Percentiles rank a stretch among this genome's conserved stretches.
phyloP scores from a whole-genome alignment of 306 rosid genomes.

The Citrullus colocynthis region DNA sequence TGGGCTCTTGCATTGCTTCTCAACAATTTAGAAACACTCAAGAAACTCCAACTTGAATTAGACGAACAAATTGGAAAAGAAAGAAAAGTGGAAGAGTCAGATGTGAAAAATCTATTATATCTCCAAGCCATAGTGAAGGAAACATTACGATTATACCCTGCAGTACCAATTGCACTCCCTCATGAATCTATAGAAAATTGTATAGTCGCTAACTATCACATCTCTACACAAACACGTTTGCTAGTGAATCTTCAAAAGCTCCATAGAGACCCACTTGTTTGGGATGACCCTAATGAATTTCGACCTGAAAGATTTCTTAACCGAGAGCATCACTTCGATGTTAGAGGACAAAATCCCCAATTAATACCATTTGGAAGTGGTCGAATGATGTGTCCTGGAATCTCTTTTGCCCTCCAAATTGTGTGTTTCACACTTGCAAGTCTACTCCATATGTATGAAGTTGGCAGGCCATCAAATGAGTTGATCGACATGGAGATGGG shows the following conservation, averaged over 20 bases:
- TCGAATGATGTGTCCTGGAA: constrained; percentile 25
- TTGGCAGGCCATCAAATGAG: neutral
- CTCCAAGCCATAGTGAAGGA: constrained; percentile 20
- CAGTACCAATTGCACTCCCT: constrained; percentile 8
- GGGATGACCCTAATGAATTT: constrained; percentile 17
- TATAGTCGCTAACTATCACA: constrained; percentile 9
- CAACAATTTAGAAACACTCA: neutral
- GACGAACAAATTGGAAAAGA: constrained; percentile 7
- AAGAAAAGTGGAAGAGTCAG: constrained; percentile 15
- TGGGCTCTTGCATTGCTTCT: constrained; percentile 9
- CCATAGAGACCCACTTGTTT: constrained; percentile 19
- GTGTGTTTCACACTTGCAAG: constrained; percentile 10
- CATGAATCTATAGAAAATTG: constrained; percentile 17
- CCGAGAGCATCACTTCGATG: neutral
- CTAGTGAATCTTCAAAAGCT: constrained; percentile 13
- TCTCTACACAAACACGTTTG: constrained; percentile 12
- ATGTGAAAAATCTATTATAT: constrained; percentile 11
- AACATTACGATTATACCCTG: constrained; percentile 20
- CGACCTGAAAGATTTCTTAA: constrained; percentile 18
- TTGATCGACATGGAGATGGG: constrained; percentile 21
- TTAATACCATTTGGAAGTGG: constrained; percentile 25
- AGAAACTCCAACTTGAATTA: constrained; percentile 6
- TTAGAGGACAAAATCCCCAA: constrained; percentile 10
- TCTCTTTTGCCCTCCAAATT: constrained; percentile 8
- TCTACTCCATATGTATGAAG: constrained; percentile 18